Conservation (phyloP, 2,329 filamentous ascomycete species). For the Rhytidhysteron rufulum region DNA sequence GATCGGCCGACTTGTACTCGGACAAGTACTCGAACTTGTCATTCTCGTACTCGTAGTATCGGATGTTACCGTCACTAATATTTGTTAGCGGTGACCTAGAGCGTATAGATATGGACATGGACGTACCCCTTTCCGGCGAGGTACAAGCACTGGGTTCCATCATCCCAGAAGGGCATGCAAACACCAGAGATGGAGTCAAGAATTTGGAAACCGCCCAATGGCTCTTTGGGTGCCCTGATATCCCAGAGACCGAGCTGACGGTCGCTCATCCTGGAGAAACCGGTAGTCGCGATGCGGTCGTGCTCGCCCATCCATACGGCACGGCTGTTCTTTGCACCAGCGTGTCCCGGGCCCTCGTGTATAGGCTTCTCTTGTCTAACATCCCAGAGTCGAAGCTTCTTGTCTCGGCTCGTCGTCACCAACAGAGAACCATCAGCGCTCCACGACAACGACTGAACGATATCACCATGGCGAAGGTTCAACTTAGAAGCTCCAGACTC, state of each 20-base stretch:
- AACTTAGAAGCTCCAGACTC: constrained; percentile 70
- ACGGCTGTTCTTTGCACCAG: constrained; percentile 95
- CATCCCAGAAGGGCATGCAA: constrained; percentile 99
- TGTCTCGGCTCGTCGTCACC: constrained; percentile 92
- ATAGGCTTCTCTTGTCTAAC: constrained; percentile 85
- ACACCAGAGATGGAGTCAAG: constrained; percentile 96
- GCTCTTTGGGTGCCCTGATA: constrained; percentile 71
- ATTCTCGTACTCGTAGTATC: constrained; percentile 97
- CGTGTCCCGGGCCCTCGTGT: constrained; percentile 80
- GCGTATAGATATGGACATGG: neutral
- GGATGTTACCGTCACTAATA: constrained; percentile 89
- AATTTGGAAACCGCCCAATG: constrained; percentile 83
- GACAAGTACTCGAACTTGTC: constrained; percentile 98
- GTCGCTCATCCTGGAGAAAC: constrained; percentile 98
- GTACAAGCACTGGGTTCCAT: constrained; percentile 91
- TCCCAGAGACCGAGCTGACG: constrained; percentile 96
- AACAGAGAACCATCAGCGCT: constrained; percentile 82
- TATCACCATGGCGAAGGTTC: constrained; percentile 80
- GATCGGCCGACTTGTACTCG: constrained; percentile 95
- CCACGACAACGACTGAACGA: constrained; percentile 95
- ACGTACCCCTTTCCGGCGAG: constrained; percentile 92
- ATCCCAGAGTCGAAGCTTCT: constrained; percentile 98
- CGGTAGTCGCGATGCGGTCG: constrained; percentile 91
- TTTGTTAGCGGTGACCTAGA: constrained; percentile 9
- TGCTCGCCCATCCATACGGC: constrained; percentile 97